A percentile compares a stretch with the other conserved stretches of the same genome.
These are phyloP conservation scores for Cutaneotrichosporon daszewskae DNA, from an alignment of 1,284 basidiomycete genomes.

Conservation along the genomic window DNA sequence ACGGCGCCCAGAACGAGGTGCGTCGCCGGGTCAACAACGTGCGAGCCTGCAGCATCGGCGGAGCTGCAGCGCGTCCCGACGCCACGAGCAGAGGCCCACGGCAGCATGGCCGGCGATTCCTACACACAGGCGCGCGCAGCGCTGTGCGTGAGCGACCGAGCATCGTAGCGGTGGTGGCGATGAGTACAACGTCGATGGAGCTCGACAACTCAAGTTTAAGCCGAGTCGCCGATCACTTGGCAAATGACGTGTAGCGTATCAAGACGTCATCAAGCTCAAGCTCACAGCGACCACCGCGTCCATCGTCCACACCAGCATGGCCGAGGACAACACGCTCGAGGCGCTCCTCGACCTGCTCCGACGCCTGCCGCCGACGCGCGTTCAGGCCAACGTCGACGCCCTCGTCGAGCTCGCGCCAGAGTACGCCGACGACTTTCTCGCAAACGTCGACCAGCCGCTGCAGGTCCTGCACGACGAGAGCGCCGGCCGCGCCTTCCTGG, in stretches of 20 bases:
- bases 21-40: slow-evolving; percentile 5
- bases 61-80: too few species aligned
- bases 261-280: too few species aligned
- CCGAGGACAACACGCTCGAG: slow-evolving; percentile 52
- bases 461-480: slow-evolving; percentile 68
- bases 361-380: slow-evolving; percentile 84
- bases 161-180: too few species aligned
- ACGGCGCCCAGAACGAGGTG: slow-evolving; percentile 23
- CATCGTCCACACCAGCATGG: slow-evolving; percentile 9
- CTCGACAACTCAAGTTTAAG: too few species aligned
- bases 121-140: too few species aligned
- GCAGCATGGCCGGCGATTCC: too few species aligned
- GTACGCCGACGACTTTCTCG: slow-evolving; percentile 89
- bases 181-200: too few species aligned
- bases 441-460: slow-evolving; percentile 92
- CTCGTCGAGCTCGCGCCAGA: slow-evolving; percentile 84
- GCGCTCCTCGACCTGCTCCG: slow-evolving; percentile 94
- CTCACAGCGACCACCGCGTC: not conserved
- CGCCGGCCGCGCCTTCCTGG: slow-evolving; percentile 79
- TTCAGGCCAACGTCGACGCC: slow-evolving; percentile 78
- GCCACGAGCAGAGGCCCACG: too few species aligned
- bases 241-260: too few species aligned
- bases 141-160: too few species aligned
- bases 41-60: too few species aligned
- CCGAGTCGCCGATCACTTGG: too few species aligned